These are phyloP conservation scores for Leishmania aethiopica DNA, from an alignment of 208 protist species.

Conservation along the genomic window DNA sequence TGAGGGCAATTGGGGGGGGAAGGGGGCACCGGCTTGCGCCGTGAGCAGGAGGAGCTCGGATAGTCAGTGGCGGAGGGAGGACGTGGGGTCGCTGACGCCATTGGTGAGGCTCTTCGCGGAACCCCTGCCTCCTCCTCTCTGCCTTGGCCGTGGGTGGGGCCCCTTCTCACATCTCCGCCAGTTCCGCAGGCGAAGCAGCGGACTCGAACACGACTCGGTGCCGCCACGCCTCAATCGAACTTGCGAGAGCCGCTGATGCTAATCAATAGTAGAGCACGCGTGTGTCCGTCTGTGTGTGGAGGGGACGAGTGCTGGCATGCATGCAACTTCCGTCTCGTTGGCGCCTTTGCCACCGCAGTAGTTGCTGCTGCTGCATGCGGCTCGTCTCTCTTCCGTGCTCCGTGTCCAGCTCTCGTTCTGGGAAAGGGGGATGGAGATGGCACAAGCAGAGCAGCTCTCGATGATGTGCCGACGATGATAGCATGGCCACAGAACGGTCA, in stretches of 20 bases:
- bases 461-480: neutral
- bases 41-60: neutral
- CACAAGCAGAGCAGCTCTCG: neutral
- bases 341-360: neutral
- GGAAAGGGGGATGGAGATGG: neutral
- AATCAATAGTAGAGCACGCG: neutral
- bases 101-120: neutral
- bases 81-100: neutral
- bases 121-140: neutral
- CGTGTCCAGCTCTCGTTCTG: neutral
- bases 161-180: neutral
- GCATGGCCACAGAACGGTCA: neutral
- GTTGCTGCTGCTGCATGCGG: neutral
- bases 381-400: neutral
- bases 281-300: neutral
- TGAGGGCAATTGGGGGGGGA: neutral
- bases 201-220: conserved; percentile 24
- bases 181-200: conserved; percentile 37
- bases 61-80: neutral
- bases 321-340: neutral
- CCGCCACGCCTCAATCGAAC: conserved; percentile 34
- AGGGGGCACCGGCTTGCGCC: neutral
- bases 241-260: conserved; percentile 20
- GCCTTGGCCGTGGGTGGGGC: neutral
- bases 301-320: neutral